Evolutionary conservation across 371 early-diverging fungal genomes (phyloP).

Genomic region (Parasitella parasitica): DNA sequence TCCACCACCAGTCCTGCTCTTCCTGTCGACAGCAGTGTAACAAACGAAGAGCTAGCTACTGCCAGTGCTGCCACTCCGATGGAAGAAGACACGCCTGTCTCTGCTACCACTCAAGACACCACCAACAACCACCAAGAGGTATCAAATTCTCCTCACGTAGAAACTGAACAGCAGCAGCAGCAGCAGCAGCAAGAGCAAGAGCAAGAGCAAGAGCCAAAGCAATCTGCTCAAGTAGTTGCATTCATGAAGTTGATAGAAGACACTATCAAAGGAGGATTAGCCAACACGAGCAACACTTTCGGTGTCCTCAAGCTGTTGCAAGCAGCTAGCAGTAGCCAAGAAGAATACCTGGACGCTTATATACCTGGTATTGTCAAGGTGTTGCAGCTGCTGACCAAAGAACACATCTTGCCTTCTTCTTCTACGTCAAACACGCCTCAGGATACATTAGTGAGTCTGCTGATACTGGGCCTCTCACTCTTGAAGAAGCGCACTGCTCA

Average conservation of each 20-base stretch:
- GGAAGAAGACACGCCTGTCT: neutral
- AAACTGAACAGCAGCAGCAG: too few relatives aligned
- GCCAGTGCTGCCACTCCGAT: neutral
- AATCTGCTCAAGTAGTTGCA: constrained; percentile 48
- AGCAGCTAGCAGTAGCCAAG: constrained; percentile 66
- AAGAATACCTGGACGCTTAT: constrained; percentile 69
- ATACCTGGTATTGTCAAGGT: constrained; percentile 81
- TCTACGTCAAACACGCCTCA: constrained; percentile 19
- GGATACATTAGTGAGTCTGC: constrained; percentile 63
- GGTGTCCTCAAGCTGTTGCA: constrained; percentile 73
- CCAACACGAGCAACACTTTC: constrained; percentile 68
- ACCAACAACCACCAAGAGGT: neutral
- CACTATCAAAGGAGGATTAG: constrained; percentile 65
- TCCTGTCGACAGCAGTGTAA: neutral
- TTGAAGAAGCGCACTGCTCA: constrained; percentile 76
- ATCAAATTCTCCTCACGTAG: too few relatives aligned
- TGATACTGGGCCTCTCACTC: constrained; percentile 71
- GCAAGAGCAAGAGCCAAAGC: neutral
- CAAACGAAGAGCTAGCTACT: neutral
- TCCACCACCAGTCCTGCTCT: neutral
- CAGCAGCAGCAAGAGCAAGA: neutral
- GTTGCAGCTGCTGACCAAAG: constrained; percentile 82
- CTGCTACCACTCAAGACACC: neutral
- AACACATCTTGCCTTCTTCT: constrained; percentile 54
- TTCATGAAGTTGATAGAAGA: constrained; percentile 65